Conservation (phyloP, 208 protist genomes). For the Strigomonas galati region DNA sequence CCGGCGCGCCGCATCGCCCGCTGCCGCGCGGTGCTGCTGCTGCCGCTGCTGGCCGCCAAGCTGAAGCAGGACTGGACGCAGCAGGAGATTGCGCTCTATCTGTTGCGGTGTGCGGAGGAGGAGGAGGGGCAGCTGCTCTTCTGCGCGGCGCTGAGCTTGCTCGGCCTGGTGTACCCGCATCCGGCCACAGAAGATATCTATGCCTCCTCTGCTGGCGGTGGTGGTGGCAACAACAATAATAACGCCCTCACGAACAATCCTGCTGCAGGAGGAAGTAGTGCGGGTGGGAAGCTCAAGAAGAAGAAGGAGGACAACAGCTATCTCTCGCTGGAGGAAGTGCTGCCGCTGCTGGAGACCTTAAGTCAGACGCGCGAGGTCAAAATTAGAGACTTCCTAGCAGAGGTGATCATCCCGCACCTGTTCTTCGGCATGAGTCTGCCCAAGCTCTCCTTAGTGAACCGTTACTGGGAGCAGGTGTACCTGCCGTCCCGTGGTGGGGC, state of each 20-base stretch:
- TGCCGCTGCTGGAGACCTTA: slow-evolving; percentile 46
- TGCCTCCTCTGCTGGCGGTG: not conserved
- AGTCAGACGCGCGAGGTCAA: slow-evolving; percentile 33
- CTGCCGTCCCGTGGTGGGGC: too few relatives aligned
- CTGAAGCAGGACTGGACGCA: slow-evolving; percentile 47
- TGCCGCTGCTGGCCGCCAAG: slow-evolving; percentile 48
- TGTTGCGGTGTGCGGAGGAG: slow-evolving; percentile 75
- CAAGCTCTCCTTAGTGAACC: too few relatives aligned
- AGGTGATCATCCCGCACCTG: slow-evolving; percentile 70
- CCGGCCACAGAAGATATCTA: not conserved
- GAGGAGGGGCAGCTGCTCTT: slow-evolving; percentile 66
- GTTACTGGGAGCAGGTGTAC: too few relatives aligned
- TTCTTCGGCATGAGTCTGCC: slow-evolving; percentile 42
- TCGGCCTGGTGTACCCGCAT: slow-evolving; percentile 40
- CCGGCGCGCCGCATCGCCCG: slow-evolving; percentile 40
- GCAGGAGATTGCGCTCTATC: slow-evolving; percentile 64
- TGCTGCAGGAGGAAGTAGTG: too few relatives aligned
- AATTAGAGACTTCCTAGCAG: slow-evolving; percentile 48
- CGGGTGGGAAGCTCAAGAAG: not conserved
- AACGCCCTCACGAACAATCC: too few relatives aligned
- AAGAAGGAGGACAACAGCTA: slow-evolving; percentile 12
- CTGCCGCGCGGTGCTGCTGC: slow-evolving; percentile 53
- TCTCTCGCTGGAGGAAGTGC: slow-evolving; percentile 32
- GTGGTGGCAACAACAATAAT: too few relatives aligned
- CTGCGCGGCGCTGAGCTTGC: slow-evolving; percentile 44